phyloP scores from a whole-genome alignment of 2,329 filamentous ascomycete genomes.

The Penicillium expansum region DNA sequence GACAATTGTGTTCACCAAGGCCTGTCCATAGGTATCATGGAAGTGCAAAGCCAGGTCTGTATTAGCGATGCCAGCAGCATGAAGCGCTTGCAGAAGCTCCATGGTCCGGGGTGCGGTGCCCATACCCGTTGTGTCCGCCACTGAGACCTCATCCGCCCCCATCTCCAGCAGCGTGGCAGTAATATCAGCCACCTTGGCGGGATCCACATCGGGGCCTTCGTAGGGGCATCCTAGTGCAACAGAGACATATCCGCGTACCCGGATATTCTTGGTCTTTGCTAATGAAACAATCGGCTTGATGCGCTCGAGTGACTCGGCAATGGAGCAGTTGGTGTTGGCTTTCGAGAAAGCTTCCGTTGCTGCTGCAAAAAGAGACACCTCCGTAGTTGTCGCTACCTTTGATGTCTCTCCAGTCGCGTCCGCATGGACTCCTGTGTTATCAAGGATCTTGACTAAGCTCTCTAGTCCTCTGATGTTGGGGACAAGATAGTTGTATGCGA shows the following conservation, averaged over 20 bases:
- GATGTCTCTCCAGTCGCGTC: constrained; percentile 29
- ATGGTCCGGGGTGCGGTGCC: constrained; percentile 61
- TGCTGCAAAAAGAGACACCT: constrained; percentile 63
- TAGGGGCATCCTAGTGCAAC: constrained; percentile 65
- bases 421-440: constrained; percentile 38
- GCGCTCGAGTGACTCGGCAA: constrained; percentile 59
- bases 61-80: constrained; percentile 58
- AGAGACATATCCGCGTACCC: constrained; percentile 64
- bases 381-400: constrained; percentile 42
- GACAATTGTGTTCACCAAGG: constrained; percentile 61
- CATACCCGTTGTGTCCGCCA: constrained; percentile 67
- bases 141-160: constrained; percentile 64
- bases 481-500: constrained; percentile 65
- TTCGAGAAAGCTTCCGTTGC: constrained; percentile 64
- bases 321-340: constrained; percentile 65
- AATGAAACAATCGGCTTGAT: constrained; percentile 58
- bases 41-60: constrained; percentile 63
- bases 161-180: constrained; percentile 61
- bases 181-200: constrained; percentile 60
- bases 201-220: constrained; percentile 61
- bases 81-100: constrained; percentile 57
- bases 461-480: constrained; percentile 63
- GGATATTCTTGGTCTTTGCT: constrained; percentile 55
- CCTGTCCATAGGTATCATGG: constrained; percentile 66
- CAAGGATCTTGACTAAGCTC: constrained; percentile 56